Evolutionary conservation across 1,284 basidiomycete species (phyloP).

Genomic region (Agroathelia rolfsii): DNA sequence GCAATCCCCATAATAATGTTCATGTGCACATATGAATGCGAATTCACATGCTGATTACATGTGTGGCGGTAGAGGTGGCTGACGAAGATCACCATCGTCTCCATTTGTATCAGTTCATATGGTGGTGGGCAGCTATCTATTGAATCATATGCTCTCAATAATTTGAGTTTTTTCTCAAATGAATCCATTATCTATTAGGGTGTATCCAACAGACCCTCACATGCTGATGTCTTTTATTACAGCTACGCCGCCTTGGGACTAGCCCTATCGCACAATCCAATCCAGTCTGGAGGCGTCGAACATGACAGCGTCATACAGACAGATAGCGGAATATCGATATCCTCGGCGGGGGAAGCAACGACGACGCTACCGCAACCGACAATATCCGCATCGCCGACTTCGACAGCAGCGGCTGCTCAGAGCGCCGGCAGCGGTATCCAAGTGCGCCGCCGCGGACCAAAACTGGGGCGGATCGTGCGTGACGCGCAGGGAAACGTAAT

Average conservation of each 20-base stretch:
- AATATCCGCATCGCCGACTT: slow-evolving; percentile 5
- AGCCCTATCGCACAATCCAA: slow-evolving; percentile 55
- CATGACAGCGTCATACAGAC: slow-evolving; percentile 10
- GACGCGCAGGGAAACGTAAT: slow-evolving; percentile 78
- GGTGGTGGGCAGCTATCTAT: too few relatives aligned
- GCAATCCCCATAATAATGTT: too few relatives aligned
- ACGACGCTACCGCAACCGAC: slow-evolving; percentile 3
- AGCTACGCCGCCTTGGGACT: slow-evolving; percentile 79
- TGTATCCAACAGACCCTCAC: too few relatives aligned
- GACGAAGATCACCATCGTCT: too few relatives aligned
- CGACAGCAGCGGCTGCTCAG: slow-evolving; percentile 11
- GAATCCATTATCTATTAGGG: too few relatives aligned
- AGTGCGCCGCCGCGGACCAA: too few relatives aligned
- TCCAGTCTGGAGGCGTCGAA: slow-evolving; percentile 52
- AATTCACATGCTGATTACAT: too few relatives aligned
- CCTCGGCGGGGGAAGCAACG: slow-evolving; percentile 9
- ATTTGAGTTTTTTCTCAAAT: too few relatives aligned
- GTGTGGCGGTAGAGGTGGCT: too few relatives aligned
- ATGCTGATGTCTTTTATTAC: slow-evolving; percentile 10
- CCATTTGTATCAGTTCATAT: too few relatives aligned
- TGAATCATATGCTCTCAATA: too few relatives aligned
- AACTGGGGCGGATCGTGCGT: slow-evolving; percentile 80
- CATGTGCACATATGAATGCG: too few relatives aligned
- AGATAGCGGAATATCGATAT: slow-evolving; percentile 3
- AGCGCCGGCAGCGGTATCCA: slow-evolving; percentile 31